Percentiles rank a stretch among this genome's conserved stretches.
Evolutionary conservation across 2,329 filamentous ascomycete species (phyloP).

Genomic region (Colletotrichum shisoi): DNA sequence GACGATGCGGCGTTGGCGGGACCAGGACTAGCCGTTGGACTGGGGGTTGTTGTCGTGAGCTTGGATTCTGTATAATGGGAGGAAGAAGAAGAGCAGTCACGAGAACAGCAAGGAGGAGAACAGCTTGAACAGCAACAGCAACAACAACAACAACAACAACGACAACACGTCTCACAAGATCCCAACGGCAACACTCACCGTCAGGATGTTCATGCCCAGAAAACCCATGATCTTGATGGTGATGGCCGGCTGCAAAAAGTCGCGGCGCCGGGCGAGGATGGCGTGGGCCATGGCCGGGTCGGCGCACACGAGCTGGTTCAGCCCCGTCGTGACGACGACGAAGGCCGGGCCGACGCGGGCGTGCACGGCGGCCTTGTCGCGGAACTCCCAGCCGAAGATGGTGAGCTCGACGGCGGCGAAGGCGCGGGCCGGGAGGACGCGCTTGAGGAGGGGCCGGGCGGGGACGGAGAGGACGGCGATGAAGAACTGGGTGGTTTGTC

Average conservation of each 20-base stretch:
- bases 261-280: conserved; percentile 48
- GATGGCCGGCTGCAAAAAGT: conserved; percentile 47
- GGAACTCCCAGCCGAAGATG: conserved; percentile 49
- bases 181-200: conserved; percentile 39
- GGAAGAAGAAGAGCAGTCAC: no score
- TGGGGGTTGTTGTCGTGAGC: background rate
- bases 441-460: conserved; percentile 41
- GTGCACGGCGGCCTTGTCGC: conserved; percentile 42
- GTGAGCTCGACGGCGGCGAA: conserved; percentile 43
- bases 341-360: conserved; percentile 45
- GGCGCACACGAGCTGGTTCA: conserved; percentile 41
- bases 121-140: no score
- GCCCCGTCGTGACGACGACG: conserved; percentile 45
- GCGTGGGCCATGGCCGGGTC: conserved; percentile 46
- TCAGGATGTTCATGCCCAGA: conserved; percentile 49
- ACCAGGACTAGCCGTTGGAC: conserved; percentile 45
- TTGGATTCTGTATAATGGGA: background rate
- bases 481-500: background rate
- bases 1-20: conserved; percentile 49
- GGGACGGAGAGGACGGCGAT: conserved; percentile 41
- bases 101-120: no score
- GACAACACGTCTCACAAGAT: no score
- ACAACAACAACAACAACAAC: no score
- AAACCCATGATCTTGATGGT: conserved; percentile 46
- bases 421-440: conserved; percentile 43